Base-by-base conservation (phyloP, 208 protist species). In the Phytomonas francai region DNA sequence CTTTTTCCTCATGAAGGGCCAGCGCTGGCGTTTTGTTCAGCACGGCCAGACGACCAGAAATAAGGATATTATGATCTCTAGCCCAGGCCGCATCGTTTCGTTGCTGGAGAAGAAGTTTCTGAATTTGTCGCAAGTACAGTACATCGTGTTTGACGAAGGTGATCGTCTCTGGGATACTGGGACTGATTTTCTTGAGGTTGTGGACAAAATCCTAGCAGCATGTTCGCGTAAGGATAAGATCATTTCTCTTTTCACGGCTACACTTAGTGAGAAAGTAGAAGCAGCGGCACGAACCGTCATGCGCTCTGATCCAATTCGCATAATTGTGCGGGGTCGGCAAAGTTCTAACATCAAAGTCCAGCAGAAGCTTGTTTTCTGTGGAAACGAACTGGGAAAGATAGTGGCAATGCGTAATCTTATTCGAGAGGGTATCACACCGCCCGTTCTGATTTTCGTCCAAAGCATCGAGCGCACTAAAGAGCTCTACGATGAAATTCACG, bases 371-470 rank as follows among this genome's bases (percentile, higher is more conserved):
- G 71, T 97, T 4, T 99, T 98, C 73, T 97, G 95, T 73, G 97
- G 97, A 30, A 91, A 91, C 54, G 98, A 99, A 67, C 83, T 98
- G 11, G 97, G 97, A 33, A 99, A 99, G 74, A 78, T 99, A 45
- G 81, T 98, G 14, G 97, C 92, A 42, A 89, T 99, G 57, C 92
- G 95, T 63, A 95, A 99, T 68, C 64, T 98, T 12, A 73, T 99
- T 16, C 75, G 83, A 28, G 86, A 97, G 70, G 90, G 94, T 58
- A 76, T 98, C 31, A 91, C 88, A 59, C 97, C 98, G 25, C 98
- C 98, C 7, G 91, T 99, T 34, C 81, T 99, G 14, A 86, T 99
- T 49, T 99, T 99, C 81, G 96, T 99, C 60, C 97, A 99, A 76
- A 98, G 91, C 54, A 97, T 98, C 33, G 97, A 98, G 71, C 85